Percentiles rank a stretch among this genome's conserved stretches.
Conservation (phyloP, 805 yeast species). For the Brettanomyces naardenensis region DNA sequence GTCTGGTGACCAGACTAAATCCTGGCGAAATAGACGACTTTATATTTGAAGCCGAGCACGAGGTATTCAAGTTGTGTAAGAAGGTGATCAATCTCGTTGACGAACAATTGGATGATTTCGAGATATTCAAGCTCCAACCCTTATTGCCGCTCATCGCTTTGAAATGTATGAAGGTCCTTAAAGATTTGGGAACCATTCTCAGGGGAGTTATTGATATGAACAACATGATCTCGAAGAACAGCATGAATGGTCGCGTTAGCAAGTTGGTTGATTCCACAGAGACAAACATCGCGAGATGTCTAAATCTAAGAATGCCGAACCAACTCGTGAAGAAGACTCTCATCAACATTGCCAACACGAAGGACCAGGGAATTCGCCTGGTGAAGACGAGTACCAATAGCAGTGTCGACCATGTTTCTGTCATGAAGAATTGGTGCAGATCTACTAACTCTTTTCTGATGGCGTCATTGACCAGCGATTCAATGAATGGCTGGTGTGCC, state of each 20-base stretch:
- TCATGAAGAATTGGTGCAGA: constrained; percentile 18
- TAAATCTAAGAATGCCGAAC: constrained; percentile 13
- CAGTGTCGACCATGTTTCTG: constrained; percentile 6
- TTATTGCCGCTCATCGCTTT: constrained; percentile 18
- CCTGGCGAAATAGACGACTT: constrained; percentile 14
- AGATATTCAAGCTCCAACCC: constrained; percentile 18
- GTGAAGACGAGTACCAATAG: constrained; percentile 9
- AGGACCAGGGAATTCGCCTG: constrained; percentile 8
- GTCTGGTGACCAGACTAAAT: background rate
- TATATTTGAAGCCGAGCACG: constrained; percentile 23
- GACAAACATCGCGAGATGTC: constrained; percentile 12
- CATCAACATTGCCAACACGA: constrained; percentile 5
- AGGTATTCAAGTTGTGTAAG: constrained; percentile 21
- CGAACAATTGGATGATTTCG: constrained; percentile 25
- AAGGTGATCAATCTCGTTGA: constrained; percentile 21
- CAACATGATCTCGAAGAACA: constrained; percentile 10
- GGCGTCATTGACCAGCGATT: constrained; percentile 14
- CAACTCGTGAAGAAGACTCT: constrained; percentile 11
- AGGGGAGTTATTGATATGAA: constrained; percentile 19
- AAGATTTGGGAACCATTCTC: constrained; percentile 11
- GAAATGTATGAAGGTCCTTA: constrained; percentile 20
- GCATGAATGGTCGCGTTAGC: constrained; percentile 16
- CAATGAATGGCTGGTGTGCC: constrained; percentile 21
- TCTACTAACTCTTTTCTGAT: constrained; percentile 12
- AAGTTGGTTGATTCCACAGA: constrained; percentile 17